Evolutionary conservation across 1,139 yeast species (phyloP).

Genomic region (Torulaspora globosa): DNA sequence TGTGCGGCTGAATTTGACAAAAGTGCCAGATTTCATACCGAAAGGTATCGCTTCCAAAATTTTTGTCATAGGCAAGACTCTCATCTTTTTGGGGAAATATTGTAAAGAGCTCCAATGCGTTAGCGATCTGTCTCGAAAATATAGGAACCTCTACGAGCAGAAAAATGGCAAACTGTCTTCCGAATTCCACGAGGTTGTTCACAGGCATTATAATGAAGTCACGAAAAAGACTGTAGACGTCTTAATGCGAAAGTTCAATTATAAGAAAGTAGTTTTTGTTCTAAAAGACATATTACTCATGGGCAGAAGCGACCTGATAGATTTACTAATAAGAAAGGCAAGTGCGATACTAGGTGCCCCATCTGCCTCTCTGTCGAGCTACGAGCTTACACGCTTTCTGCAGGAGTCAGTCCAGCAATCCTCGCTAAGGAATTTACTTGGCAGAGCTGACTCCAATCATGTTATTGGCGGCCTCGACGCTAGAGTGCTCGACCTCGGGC

Average conservation of each 20-base stretch:
- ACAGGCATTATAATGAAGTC: conserved; percentile 55
- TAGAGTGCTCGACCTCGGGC: conserved; percentile 63
- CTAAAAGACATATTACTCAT: conserved; percentile 66
- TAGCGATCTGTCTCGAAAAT: conserved; percentile 41
- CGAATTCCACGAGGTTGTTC: conserved; percentile 43
- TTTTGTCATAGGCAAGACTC: conserved; percentile 73
- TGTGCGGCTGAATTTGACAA: conserved; percentile 34
- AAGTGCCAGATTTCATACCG: conserved; percentile 59
- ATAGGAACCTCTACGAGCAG: conserved; percentile 19
- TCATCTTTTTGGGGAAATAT: conserved; percentile 60
- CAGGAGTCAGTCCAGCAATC: conserved; percentile 65
- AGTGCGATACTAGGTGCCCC: conserved; percentile 54
- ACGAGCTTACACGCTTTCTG: conserved; percentile 60
- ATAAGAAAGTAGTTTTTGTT: conserved; percentile 55
- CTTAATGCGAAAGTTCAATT: conserved; percentile 47
- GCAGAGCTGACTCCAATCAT: conserved; percentile 35
- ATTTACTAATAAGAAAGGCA: conserved; percentile 58
- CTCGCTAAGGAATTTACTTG: conserved; percentile 46
- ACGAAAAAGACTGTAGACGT: conserved; percentile 50
- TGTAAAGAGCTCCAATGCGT: conserved; percentile 65
- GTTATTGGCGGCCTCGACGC: conserved; percentile 70
- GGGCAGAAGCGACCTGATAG: conserved; percentile 75
- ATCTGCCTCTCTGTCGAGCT: conserved; percentile 58
- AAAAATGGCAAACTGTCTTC: conserved; percentile 11
- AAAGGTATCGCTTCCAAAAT: conserved; percentile 49